A percentile compares a stretch with the other conserved stretches of the same genome.
Conservation (phyloP, 2,329 filamentous ascomycete genomes). For the Fusarium mangiferae region DNA sequence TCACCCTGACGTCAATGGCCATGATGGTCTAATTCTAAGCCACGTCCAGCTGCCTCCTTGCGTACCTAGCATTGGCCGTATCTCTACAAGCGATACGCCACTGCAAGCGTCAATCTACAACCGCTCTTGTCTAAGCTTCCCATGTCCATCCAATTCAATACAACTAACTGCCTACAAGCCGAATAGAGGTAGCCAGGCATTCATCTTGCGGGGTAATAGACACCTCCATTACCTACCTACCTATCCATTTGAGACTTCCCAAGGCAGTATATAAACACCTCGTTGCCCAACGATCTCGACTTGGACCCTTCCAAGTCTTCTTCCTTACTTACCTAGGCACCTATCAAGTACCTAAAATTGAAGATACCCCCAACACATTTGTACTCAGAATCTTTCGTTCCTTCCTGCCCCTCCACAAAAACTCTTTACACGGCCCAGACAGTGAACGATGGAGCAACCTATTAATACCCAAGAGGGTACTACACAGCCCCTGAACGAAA, state of each 20-base stretch:
- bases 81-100: slow-evolving; percentile 4
- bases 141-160: not conserved
- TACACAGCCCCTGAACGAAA: slow-evolving; percentile 46
- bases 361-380: not conserved
- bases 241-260: slow-evolving; percentile 9
- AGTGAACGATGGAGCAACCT: slow-evolving; percentile 39
- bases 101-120: not conserved
- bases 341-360: not conserved
- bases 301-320: not conserved
- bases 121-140: not conserved
- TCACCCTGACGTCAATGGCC: slow-evolving; percentile 45
- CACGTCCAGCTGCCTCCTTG: slow-evolving; percentile 17
- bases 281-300: not conserved
- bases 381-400: not conserved
- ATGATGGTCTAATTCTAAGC: slow-evolving; percentile 33
- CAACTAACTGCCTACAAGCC: not conserved
- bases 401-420: not conserved
- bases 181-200: not conserved
- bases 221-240: not conserved
- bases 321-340: not conserved
- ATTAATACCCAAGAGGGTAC: slow-evolving; percentile 40
- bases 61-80: slow-evolving; percentile 4
- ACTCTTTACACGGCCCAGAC: not conserved
- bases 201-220: slow-evolving; percentile 44
- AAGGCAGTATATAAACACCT: slow-evolving; percentile 32